Base-by-base conservation (phyloP, 2,329 filamentous ascomycete genomes). In the Ophiostoma perfectum region DNA sequence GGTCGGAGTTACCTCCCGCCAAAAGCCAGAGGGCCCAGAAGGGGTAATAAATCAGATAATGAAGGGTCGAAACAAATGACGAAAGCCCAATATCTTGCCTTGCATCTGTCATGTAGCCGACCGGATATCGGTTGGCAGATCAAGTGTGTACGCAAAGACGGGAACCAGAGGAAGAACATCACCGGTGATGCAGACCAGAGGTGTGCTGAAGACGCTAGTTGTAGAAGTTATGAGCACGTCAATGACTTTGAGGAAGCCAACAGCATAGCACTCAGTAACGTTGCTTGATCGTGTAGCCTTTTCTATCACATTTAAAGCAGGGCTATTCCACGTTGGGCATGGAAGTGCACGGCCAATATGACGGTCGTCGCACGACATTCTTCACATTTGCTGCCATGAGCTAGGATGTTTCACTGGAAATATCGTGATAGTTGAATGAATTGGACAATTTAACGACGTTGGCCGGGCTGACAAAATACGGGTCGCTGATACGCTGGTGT, bases 41-140 rank as follows among this genome's bases (percentile, higher is more conserved):
- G 27, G 18, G 11, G n/a, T 55, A n/a, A 11, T 27, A 27, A 27
- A 27, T 27, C 0, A 14, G 14, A 27, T 18, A 8, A 52, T 52
- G n/a, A 18, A 36, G 49, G 42, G 49, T 11, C 47, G 9, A 9
- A 27, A 3, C 7, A 27, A 18, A 55, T 55, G 49, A 27, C 49
- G 49, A 55, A 55, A 27, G 49, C 49, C 49, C 18, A 18, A 55
- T 9, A 9, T 14, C n/a, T 9, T 27, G n/a, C 49, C 7, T 27
- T 9, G n/a, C 49, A 55, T 55, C 27, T 55, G 49, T 55, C n/a
- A 55, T 55, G 49, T 55, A 55, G 49, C 49, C 27, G 27, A 27
- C 27, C 27, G 49, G 49, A 55, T 55, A 27, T 55, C 18, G 18
- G 49, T 55, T 27, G 5, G 49, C 16, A 55, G 49, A 55, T 55